phyloP scores from a whole-genome alignment of 179 eudicot species.

The Beta lomatogona region DNA sequence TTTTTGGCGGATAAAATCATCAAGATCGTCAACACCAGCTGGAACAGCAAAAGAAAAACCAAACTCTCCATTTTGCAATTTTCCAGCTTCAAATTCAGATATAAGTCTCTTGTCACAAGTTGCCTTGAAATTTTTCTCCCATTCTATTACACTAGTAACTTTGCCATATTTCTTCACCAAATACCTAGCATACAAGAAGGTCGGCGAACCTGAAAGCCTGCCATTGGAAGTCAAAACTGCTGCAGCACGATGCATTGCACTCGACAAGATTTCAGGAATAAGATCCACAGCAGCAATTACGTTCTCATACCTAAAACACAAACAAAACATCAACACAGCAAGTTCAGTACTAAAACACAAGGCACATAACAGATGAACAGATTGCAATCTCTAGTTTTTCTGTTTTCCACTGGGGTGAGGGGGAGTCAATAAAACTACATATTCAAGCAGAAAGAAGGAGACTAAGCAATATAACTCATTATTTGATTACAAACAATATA shows the following conservation, averaged over 20 bases:
- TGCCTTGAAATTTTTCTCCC: slow-evolving; percentile 84
- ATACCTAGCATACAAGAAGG: slow-evolving; percentile 72
- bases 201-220: slow-evolving; percentile 73
- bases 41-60: slow-evolving; percentile 81
- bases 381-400: neutral
- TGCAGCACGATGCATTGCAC: slow-evolving; percentile 74
- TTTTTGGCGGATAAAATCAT: slow-evolving; percentile 90
- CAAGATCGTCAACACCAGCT: slow-evolving; percentile 81
- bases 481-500: too few relatives aligned
- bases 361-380: too few relatives aligned
- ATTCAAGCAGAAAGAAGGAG: too few relatives aligned
- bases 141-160: slow-evolving; percentile 70
- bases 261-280: slow-evolving; percentile 84
- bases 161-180: slow-evolving; percentile 69
- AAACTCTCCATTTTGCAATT: slow-evolving; percentile 73
- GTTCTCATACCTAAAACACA: slow-evolving; percentile 79
- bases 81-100: slow-evolving; percentile 86
- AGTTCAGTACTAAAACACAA: neutral
- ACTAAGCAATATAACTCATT: too few relatives aligned
- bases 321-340: neutral
- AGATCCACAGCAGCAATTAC: slow-evolving; percentile 81
- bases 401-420: too few relatives aligned
- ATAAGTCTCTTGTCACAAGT: slow-evolving; percentile 74
- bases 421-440: too few relatives aligned
- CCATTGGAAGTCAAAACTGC: slow-evolving; percentile 68